Base-by-base conservation (phyloP, 2,329 filamentous ascomycete species). In the Corynespora cassiicola region DNA sequence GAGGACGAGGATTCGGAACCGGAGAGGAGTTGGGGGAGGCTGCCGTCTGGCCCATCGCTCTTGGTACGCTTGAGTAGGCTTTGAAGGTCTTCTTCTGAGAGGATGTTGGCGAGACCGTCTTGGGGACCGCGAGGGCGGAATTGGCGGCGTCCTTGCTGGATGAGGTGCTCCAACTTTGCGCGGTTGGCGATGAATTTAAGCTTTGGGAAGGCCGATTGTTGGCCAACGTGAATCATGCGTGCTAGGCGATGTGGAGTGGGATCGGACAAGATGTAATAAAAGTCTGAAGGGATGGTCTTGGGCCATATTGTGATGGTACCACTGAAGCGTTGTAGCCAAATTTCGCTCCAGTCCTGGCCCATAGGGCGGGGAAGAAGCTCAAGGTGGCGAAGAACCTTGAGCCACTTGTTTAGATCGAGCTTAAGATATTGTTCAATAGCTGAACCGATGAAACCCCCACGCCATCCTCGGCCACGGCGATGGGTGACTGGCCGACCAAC, bases 271-370 rank as follows among this genome's bases (percentile, higher is more conserved):
- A 99, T 95, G 55, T 88, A 82, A 63, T 79, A 84, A 64, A 96
- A 95, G 70, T 99, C 94, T 1, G 83, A 86, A 2, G 82, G 72
- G 3, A 84, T 74, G 9, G 84, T 86, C 65, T 90, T 90, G 6
- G 94, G 94, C 91, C 92, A 97, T 60, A 99, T 91, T 9, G 94
- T 99, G 48, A 97, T 87, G 7, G 90, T 97, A 18, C 94, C 94
- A 48, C 86, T 87, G 68, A 99, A 99, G 42, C 90, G 84, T 66
- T 99, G 94, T 31, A 99, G 79, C 88, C 92, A 99, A 15, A 99
- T 84, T 69, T 96, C 88, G 42, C 86, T 91, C 94, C 94, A 99
- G 66, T 99, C 94, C 68, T 97, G 92, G 3, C 91, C 92, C 15
- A 97, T 70, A 0, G 90, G 90, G 0, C 94, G 84, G 0, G 94